Conservation (phyloP, 768 basidiomycete species). For the Crepidotus variabilis region DNA sequence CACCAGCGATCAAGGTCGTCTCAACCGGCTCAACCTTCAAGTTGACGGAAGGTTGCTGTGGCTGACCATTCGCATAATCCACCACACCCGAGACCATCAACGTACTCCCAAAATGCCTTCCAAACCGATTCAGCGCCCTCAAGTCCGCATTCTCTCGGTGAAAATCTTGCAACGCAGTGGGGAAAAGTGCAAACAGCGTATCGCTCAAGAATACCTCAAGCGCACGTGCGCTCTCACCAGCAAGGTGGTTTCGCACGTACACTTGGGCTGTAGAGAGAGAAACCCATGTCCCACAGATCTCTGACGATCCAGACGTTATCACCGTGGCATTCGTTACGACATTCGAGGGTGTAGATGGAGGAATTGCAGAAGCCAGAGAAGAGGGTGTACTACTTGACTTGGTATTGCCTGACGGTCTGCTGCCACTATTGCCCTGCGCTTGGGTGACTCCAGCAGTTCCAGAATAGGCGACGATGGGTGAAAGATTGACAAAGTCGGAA, state of each 20-base stretch:
- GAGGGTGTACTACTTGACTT: background rate
- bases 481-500: slow-evolving; percentile 75
- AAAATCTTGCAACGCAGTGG: slow-evolving; percentile 56
- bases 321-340: slow-evolving; percentile 44
- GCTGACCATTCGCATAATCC: slow-evolving; percentile 7
- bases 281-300: slow-evolving; percentile 65
- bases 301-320: slow-evolving; percentile 48
- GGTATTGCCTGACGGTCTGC: slow-evolving; percentile 22
- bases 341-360: slow-evolving; percentile 15
- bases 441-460: slow-evolving; percentile 21
- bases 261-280: slow-evolving; percentile 55
- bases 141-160: slow-evolving; percentile 43
- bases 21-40: background rate
- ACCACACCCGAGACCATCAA: slow-evolving; percentile 30
- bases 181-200: slow-evolving; percentile 59
- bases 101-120: slow-evolving; percentile 56
- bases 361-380: background rate
- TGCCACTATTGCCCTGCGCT: slow-evolving; percentile 4
- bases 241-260: slow-evolving; percentile 46
- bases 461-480: slow-evolving; percentile 48
- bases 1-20: background rate
- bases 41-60: background rate
- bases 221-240: slow-evolving; percentile 18
- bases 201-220: slow-evolving; percentile 61
- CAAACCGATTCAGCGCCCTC: slow-evolving; percentile 56